These are phyloP conservation scores for Neofusicoccum sp. DNA, from an alignment of 2,329 filamentous ascomycete genomes.

Conservation along the genomic window DNA sequence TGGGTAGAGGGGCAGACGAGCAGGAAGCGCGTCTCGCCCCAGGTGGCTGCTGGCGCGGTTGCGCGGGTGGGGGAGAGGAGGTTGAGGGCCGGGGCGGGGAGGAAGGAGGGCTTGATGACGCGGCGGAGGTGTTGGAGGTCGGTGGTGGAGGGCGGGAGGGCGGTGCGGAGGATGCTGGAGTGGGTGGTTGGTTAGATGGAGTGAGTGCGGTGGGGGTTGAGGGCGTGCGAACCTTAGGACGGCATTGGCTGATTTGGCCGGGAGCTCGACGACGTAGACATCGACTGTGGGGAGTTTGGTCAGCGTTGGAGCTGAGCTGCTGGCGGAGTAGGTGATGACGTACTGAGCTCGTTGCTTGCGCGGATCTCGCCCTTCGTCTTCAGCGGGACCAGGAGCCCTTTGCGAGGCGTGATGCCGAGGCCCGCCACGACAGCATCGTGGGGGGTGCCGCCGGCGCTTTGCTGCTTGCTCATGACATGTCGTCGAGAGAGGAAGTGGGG, in stretches of 20 bases:
- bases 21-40: conserved; percentile 44
- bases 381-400: conserved; percentile 36
- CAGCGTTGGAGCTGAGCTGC: not conserved
- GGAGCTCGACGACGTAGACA: conserved; percentile 70
- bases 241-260: conserved; percentile 68
- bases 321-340: not conserved
- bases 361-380: conserved; percentile 52
- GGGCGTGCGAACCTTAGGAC: conserved; percentile 63
- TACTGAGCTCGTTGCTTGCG: conserved; percentile 45
- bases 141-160: conserved; percentile 43
- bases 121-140: conserved; percentile 63
- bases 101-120: conserved; percentile 68
- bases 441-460: not conserved
- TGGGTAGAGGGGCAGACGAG: conserved; percentile 51
- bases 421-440: not conserved
- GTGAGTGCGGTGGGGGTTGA: conserved; percentile 19
- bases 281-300: conserved; percentile 48
- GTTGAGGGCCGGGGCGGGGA: conserved; percentile 54
- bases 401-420: conserved; percentile 18
- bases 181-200: conserved; percentile 27
- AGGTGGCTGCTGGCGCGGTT: conserved; percentile 34
- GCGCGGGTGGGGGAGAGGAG: conserved; percentile 20
- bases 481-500: not conserved
- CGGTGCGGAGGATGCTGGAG: conserved; percentile 48
- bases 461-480: conserved; percentile 18